phyloP scores from a whole-genome alignment of 768 basidiomycete genomes.

The Macrolepiota fuliginosa region DNA sequence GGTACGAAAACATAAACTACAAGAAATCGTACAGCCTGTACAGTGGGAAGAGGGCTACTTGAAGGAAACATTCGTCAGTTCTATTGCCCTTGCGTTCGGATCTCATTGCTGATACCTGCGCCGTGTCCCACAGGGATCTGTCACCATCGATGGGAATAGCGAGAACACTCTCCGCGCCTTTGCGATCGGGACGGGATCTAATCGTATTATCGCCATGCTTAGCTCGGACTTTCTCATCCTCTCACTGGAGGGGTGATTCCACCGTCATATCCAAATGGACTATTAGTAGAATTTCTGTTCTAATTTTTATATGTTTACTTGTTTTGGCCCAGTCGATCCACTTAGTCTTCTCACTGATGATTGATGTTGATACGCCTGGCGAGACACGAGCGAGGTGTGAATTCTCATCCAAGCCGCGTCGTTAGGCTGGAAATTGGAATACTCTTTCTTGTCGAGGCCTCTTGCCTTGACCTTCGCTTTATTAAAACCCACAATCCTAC shows the following conservation, averaged over 20 bases:
- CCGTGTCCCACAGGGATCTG: not conserved
- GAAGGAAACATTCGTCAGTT: not conserved
- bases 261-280: too few relatives aligned
- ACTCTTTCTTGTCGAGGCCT: too few relatives aligned
- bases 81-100: constrained; percentile 18
- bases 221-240: not conserved
- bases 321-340: too few relatives aligned
- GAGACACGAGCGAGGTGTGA: too few relatives aligned
- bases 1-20: not conserved
- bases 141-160: not conserved
- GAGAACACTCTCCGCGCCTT: not conserved
- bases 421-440: too few relatives aligned
- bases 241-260: not conserved
- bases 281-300: too few relatives aligned
- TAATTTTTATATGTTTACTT: too few relatives aligned
- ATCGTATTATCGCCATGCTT: not conserved
- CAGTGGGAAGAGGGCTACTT: not conserved
- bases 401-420: too few relatives aligned
- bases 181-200: not conserved
- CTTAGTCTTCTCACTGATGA: too few relatives aligned
- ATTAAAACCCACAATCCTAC: too few relatives aligned
- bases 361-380: too few relatives aligned
- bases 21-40: constrained; percentile 1
- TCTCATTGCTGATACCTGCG: not conserved
- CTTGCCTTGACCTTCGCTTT: too few relatives aligned